These are phyloP conservation scores for Thalassiosira hispida DNA, from an alignment of 352 stramenopile species.

Conservation along the genomic window DNA sequence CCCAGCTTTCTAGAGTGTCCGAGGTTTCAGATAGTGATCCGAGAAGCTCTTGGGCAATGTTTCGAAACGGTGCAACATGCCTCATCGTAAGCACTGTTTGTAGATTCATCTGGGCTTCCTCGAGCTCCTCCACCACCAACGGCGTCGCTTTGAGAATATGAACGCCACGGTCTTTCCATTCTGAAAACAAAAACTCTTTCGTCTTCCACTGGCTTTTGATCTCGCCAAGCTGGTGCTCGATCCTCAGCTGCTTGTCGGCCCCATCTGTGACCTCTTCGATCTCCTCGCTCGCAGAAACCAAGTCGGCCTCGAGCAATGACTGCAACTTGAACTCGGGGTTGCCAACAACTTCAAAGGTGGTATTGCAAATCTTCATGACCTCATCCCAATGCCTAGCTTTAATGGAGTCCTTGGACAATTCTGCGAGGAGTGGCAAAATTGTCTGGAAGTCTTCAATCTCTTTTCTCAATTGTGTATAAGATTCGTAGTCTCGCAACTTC, in stretches of 20 bases:
- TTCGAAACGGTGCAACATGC: constrained; percentile 95
- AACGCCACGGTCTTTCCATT: constrained; percentile 93
- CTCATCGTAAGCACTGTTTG: constrained; percentile 98
- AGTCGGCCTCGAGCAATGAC: constrained; percentile 87
- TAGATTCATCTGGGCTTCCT: constrained; percentile 98
- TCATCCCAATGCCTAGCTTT: constrained; percentile 96
- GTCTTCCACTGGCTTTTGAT: constrained; percentile 93
- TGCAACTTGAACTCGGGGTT: constrained; percentile 94
- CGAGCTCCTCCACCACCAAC: constrained; percentile 95
- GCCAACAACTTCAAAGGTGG: constrained; percentile 92
- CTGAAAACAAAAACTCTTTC: constrained; percentile 94
- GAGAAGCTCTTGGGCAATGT: constrained; percentile 93
- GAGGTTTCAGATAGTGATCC: constrained; percentile 94
- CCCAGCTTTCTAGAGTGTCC: constrained; percentile 97
- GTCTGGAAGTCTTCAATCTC: constrained; percentile 98
- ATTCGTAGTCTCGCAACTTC: constrained; percentile 95
- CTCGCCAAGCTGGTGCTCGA: constrained; percentile 93
- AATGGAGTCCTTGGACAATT: constrained; percentile 97
- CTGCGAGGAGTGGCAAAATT: constrained; percentile 94
- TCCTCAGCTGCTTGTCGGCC: constrained; percentile 97
- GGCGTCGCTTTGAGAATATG: constrained; percentile 95
- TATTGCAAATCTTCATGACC: constrained; percentile 93
- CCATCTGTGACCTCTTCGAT: constrained; percentile 98
- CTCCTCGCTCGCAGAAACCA: constrained; percentile 91
- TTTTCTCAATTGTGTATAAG: constrained; percentile 94